These are phyloP conservation scores for Setomelanomma holmii DNA, from an alignment of 2,329 filamentous ascomycete species.

Conservation along the genomic window DNA sequence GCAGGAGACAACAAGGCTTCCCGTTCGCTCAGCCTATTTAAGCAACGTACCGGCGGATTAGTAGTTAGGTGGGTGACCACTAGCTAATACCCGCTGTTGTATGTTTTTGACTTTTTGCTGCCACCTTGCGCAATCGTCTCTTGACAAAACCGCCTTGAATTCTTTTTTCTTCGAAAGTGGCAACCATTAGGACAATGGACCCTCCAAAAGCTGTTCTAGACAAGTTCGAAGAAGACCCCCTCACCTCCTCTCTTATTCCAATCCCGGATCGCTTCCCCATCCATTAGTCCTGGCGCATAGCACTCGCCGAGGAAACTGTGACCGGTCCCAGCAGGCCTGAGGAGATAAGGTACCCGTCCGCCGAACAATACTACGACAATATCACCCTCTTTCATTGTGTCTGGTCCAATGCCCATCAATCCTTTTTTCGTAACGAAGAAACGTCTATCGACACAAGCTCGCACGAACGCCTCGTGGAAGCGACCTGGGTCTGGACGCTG, in stretches of 20 bases:
- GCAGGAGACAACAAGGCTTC: no score
- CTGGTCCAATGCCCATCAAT: constrained; percentile 1
- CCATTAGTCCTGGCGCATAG: background rate
- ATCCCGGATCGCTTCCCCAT: background rate
- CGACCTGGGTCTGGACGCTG: background rate
- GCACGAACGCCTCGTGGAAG: background rate
- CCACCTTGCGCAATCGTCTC: no score
- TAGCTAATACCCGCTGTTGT: no score
- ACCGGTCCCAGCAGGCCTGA: background rate
- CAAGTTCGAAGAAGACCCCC: background rate
- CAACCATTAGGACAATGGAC: no score
- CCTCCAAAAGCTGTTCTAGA: no score
- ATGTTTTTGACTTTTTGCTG: no score
- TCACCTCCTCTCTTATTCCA: background rate
- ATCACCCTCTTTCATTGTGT: constrained; percentile 3
- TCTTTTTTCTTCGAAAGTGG: no score
- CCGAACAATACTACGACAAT: background rate
- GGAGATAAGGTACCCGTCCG: background rate
- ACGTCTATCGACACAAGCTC: background rate
- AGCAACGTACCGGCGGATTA: no score
- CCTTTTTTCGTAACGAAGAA: background rate
- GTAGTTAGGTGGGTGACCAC: no score
- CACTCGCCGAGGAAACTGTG: background rate
- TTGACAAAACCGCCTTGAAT: no score
- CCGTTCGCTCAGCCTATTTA: no score